These are phyloP conservation scores for Cunninghamia lanceolata DNA, from an alignment of 75 land plant genomes.

Conservation along the genomic window DNA sequence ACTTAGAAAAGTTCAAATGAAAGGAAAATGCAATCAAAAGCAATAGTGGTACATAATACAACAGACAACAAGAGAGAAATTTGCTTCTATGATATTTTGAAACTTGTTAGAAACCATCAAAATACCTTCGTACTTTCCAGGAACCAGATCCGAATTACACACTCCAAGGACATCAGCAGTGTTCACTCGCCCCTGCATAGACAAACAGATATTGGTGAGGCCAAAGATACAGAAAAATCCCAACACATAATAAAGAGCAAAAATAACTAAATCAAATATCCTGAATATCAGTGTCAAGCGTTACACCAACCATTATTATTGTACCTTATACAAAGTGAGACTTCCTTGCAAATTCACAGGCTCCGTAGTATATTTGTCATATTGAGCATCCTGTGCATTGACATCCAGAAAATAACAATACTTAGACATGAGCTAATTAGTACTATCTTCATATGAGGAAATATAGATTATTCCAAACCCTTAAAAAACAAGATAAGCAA, in stretches of 20 bases:
- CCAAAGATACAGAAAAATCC: background rate
- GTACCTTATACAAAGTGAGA: constrained; percentile 62
- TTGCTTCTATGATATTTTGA: background rate
- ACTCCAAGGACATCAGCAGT: constrained; percentile 67
- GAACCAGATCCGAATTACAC: constrained; percentile 57
- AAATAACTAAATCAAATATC: background rate
- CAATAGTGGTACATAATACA: background rate
- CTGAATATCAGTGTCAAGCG: background rate
- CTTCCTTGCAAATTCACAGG: constrained; percentile 62
- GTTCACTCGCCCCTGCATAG: constrained; percentile 71
- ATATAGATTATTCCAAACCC: background rate
- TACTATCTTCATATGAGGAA: background rate
- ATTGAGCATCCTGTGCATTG: constrained; percentile 43
- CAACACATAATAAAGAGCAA: background rate
- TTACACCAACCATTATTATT: background rate
- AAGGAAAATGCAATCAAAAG: background rate
- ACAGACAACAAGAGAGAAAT: background rate
- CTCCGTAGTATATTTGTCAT: constrained; percentile 59
- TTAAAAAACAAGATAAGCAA: background rate
- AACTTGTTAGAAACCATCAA: background rate
- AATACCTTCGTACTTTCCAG: constrained; percentile 83
- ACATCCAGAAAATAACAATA: background rate
- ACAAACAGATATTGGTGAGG: background rate
- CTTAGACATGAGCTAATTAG: background rate
- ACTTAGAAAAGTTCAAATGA: constrained; percentile 2